Evolutionary conservation across 2,329 filamentous ascomycete species (phyloP), one percentile per base, ranked within the genome.

Genomic region (Samsoniella hepiali): DNA sequence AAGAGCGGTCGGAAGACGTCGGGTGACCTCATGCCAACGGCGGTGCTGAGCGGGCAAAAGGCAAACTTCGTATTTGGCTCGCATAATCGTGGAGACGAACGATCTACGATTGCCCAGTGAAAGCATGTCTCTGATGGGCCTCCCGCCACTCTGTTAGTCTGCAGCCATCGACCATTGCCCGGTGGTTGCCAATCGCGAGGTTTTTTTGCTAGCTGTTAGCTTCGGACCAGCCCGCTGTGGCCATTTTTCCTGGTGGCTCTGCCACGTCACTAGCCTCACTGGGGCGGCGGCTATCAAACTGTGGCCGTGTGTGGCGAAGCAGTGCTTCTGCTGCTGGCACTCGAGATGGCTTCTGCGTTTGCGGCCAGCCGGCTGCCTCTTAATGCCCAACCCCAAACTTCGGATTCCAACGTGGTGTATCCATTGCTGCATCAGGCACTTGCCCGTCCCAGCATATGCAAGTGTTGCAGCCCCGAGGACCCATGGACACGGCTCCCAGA

Each of bases 261-360:
- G 78, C 77, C 78, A 80, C 78, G 78, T 80, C 77, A 77, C 75
- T 71, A 79, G 76, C 76, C 77, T 77, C 75, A 76, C 67, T 59
- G 67, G 67, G 63, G 59, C 65, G 65, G 67, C 58, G 58, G 62
- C 13, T 34, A 34, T 45, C 10, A 42, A 47, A 68, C 59, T 67
- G 65, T 65, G 62, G 65, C 64, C 63, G 51, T 36, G 62, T 73
- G 76, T 78, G 77, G 77, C 77, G 76, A 73, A 78, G 77, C 71
- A 70, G 22, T n/a, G 13, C 13, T 50, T n/a, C n/a, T n/a, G n/a
- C 22, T 36, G 31, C 29, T 22, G 22, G 22, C 47, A 40, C 31
- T 61, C 27, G 32, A 42, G 58, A 53, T 61, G 36, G 45, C 45
- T 59, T 42, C 36, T 58, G 57, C 22, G 34, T 54, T 58, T 51